Conservation (phyloP, 805 yeast species). For the Ogataea trehaloabstinens region DNA sequence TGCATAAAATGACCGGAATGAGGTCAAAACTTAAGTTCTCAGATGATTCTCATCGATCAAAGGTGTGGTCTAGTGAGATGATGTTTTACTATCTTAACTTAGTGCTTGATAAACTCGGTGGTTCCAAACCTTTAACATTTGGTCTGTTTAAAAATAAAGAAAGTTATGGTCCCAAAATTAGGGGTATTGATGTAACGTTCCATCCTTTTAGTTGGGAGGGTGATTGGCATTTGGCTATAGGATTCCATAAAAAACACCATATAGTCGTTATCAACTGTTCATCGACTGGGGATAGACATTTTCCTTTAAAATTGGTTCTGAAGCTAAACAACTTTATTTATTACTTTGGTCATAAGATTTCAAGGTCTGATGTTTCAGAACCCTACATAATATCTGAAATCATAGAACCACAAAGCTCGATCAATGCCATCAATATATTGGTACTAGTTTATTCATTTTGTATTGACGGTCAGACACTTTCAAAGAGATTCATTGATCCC, state of each 20-base stretch:
- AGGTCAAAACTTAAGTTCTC: slow-evolving; percentile 23
- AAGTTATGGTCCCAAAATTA: slow-evolving; percentile 28
- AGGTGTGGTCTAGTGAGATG: slow-evolving; percentile 30
- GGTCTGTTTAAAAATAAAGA: slow-evolving; percentile 23
- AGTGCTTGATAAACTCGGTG: slow-evolving; percentile 25
- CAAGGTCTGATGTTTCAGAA: slow-evolving; percentile 25
- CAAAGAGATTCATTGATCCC: slow-evolving; percentile 22
- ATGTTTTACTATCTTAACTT: slow-evolving; percentile 29
- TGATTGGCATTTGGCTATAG: slow-evolving; percentile 35
- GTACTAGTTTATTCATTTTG: slow-evolving; percentile 30
- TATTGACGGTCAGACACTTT: slow-evolving; percentile 17
- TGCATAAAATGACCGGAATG: slow-evolving; percentile 27
- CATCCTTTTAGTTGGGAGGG: slow-evolving; percentile 32
- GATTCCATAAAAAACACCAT: slow-evolving; percentile 23
- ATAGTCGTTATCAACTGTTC: slow-evolving; percentile 31
- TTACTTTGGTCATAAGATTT: slow-evolving; percentile 26
- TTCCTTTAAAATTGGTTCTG: slow-evolving; percentile 25
- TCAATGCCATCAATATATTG: slow-evolving; percentile 30
- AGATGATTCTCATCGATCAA: slow-evolving; percentile 28
- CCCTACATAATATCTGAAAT: slow-evolving; percentile 23
- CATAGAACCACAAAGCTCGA: slow-evolving; percentile 24
- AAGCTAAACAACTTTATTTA: slow-evolving; percentile 27
- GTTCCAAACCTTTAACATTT: slow-evolving; percentile 6
- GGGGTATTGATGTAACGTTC: slow-evolving; percentile 21
- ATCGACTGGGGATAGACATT: slow-evolving; percentile 5